Base-by-base conservation (phyloP, 169 alveolate genomes). In the Theileria parva region DNA sequence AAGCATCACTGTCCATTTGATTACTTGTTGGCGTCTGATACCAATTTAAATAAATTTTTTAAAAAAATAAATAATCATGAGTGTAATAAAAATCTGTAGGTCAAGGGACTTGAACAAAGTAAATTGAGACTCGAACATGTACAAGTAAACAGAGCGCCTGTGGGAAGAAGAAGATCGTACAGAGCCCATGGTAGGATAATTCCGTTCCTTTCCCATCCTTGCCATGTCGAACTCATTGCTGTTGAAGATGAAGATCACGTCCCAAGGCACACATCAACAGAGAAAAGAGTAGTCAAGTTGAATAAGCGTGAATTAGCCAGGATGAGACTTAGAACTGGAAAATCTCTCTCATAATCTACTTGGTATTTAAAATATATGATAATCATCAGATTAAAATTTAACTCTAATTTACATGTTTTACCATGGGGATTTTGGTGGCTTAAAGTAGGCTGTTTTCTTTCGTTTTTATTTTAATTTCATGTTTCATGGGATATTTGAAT, bases 111-210 rank as follows among this genome's bases (percentile, higher is more conserved):
- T 64, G 98, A 95, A 79, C 91, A 92, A 64, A 97, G 95, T 48
- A 95, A 94, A 84, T 90, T 97, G 79, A 86, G 80, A 70, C 83
- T 98, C 61, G 92, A 93, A 77, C 99, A 97, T 89, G 94, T 94
- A 60, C 94, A 92, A 88, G 99, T 97, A 44, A 95, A 97, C 88
- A 95, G 97, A 84, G 99, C 99, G 12, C 95, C 94, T 69, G 93
- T 94, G 70, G 99, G 99, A 44, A 95, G 99, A 92, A 96, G 99
- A 91, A 94, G 99, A 89, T 96, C 99, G 32, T 97, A 94, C 94
- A 94, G 99, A 79, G 99, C 99, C 23, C 99, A 98, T 85, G 99
- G 99, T 51, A 95, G 99, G 85, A 97, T 98, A 90, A 96, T 92
- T 68, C 97, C 98, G 17, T 95, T 85, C 88, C 94, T 94, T 86